Evolutionary conservation across 176 grass and related monocot species (phyloP).

Genomic region (Triticum urartu): DNA sequence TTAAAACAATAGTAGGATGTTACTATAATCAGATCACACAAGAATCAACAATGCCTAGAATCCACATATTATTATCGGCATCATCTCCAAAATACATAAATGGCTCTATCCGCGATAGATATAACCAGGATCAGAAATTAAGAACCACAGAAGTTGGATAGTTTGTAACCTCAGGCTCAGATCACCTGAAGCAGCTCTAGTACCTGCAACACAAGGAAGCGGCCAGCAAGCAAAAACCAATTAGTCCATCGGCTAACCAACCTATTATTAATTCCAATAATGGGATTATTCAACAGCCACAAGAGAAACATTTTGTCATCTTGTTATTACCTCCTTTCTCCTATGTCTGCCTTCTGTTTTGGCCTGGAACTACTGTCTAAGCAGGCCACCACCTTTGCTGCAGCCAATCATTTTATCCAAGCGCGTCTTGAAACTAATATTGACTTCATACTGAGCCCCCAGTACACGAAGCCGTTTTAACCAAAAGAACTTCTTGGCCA

Average conservation of each 20-base stretch:
- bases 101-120: background rate
- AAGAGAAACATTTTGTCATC: background rate
- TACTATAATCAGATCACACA: background rate
- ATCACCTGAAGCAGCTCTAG: background rate
- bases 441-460: slow-evolving; percentile 53
- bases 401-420: slow-evolving; percentile 22
- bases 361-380: background rate
- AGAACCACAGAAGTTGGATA: background rate
- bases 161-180: background rate
- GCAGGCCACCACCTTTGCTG: background rate
- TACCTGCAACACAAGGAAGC: background rate
- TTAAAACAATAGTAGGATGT: background rate
- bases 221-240: background rate
- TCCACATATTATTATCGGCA: background rate
- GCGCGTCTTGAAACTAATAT: slow-evolving; percentile 46
- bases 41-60: too few relatives aligned
- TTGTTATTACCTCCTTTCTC: background rate
- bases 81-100: background rate
- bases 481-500: slow-evolving; percentile 51
- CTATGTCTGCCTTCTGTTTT: background rate
- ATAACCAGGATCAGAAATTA: background rate
- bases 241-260: background rate
- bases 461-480: slow-evolving; percentile 39
- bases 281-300: background rate
- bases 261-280: background rate